Evolutionary conservation across 129 eudicot genomes (phyloP), one percentile per base, ranked within the genome.

Genomic region (Cynara cardunculus): DNA sequence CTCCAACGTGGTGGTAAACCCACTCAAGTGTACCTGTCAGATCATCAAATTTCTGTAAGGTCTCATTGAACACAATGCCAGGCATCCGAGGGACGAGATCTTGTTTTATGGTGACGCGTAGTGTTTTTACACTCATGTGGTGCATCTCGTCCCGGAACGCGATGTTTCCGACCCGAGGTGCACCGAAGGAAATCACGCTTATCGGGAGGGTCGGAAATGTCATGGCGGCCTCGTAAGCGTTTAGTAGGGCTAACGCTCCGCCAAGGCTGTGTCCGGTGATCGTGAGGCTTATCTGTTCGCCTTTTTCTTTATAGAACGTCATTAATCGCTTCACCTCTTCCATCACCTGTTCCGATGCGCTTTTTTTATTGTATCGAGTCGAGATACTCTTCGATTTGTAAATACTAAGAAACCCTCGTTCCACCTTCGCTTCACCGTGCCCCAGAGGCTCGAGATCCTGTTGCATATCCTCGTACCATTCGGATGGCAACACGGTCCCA

Each of bases 191-290:
- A 13, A 94, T 44, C 0, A 94, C 97, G 8, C 89, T 87, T 1
- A 94, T 78, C 0, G 97, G 92, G 0, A 94, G 79, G 22, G 72
- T 41, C 0, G 94, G 94, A 28, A 88, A 70, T 30, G 72, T 41
- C 11, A 73, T 53, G 25, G 92, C 87, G 4, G 92, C 93, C 72
- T 94, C 97, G 30, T 94, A 88, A 5, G 97, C 97, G 37, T 78
- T 90, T 5, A 94, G 83, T 2, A 87, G 77, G 0, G 93, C 93
- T 74, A 94, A 28, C n/a, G 99, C 96, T 1, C 96, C 96, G 6
- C 99, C 97, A 8, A 94, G 79, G 61, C 97, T 92, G 18, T 94
- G 99, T 25, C 99, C 96, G 2, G 99, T 92, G 22, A 94, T 87
- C 5, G 99, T 94, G 3, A 94, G 71, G 78, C 99, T 94, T 12